These are phyloP conservation scores for Echium plantagineum DNA, from an alignment of 257 asterid species.

Conservation along the genomic window DNA sequence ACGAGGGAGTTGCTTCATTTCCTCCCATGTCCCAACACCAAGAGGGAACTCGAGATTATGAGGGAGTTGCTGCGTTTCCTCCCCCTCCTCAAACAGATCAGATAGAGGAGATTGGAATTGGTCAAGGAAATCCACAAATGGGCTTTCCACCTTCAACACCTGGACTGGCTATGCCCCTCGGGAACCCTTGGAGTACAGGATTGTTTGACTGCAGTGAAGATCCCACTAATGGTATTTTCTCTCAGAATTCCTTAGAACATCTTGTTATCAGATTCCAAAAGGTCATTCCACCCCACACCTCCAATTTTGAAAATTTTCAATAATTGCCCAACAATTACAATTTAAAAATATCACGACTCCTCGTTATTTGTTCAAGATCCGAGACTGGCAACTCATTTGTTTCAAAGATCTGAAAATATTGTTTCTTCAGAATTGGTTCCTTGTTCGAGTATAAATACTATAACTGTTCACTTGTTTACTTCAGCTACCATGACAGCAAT, in stretches of 20 bases:
- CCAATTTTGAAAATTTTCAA: no score
- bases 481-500: conserved; percentile 35
- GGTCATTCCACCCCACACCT: no score
- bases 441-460: not conserved
- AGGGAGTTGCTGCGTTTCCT: conserved; percentile 5
- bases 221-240: conserved; percentile 17
- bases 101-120: not conserved
- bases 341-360: no score
- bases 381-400: not conserved
- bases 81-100: not conserved
- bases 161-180: conserved; percentile 5
- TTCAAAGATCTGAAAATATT: not conserved
- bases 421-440: not conserved
- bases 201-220: conserved; percentile 25
- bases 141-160: not conserved
- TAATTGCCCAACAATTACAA: no score
- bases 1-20: not conserved
- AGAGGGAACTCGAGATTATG: not conserved
- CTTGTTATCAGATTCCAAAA: no score
- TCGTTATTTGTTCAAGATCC: no score
- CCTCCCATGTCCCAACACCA: conserved; percentile 5
- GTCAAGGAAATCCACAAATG: not conserved
- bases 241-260: not conserved
- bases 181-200: conserved; percentile 23
- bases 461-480: not conserved